Percentiles rank a stretch among this genome's conserved stretches.
phyloP scores from a whole-genome alignment of 495 filamentous ascomycete genomes.

The Lentithecium fluviatile region DNA sequence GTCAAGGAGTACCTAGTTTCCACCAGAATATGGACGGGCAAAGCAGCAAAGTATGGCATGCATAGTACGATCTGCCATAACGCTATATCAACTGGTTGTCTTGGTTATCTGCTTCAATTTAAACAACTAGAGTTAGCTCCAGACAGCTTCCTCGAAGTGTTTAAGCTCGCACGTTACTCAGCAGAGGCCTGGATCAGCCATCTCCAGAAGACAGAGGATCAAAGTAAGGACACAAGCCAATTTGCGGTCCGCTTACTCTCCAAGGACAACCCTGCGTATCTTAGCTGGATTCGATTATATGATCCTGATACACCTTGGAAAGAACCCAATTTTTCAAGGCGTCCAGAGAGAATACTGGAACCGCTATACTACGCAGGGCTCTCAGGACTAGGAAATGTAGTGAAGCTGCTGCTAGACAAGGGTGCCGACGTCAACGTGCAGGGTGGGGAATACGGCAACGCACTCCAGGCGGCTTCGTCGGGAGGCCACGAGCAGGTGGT shows the following conservation, averaged over 20 bases:
- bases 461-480: background rate
- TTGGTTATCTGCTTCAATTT: conserved; percentile 12
- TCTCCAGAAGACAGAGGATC: conserved; percentile 5
- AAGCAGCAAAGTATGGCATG: conserved; percentile 11
- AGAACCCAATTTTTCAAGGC: background rate
- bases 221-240: background rate
- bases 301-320: conserved; percentile 12
- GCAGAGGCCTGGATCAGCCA: conserved; percentile 14
- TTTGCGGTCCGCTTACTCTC: background rate
- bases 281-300: conserved; percentile 10
- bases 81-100: conserved; percentile 2
- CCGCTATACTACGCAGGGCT: conserved; percentile 11
- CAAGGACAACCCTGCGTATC: conserved; percentile 5
- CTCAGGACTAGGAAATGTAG: conserved; percentile 1
- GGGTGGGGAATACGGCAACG: background rate
- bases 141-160: background rate
- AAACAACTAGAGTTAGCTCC: background rate
- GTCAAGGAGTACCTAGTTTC: conserved; percentile 14
- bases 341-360: background rate
- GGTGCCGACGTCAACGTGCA: background rate
- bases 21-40: conserved; percentile 4
- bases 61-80: conserved; percentile 3
- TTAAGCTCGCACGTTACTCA: conserved; percentile 11
- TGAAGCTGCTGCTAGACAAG: conserved; percentile 4
- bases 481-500: background rate